These are phyloP conservation scores for Phytophthora meadii DNA, from an alignment of 352 stramenopile genomes.

Conservation along the genomic window DNA sequence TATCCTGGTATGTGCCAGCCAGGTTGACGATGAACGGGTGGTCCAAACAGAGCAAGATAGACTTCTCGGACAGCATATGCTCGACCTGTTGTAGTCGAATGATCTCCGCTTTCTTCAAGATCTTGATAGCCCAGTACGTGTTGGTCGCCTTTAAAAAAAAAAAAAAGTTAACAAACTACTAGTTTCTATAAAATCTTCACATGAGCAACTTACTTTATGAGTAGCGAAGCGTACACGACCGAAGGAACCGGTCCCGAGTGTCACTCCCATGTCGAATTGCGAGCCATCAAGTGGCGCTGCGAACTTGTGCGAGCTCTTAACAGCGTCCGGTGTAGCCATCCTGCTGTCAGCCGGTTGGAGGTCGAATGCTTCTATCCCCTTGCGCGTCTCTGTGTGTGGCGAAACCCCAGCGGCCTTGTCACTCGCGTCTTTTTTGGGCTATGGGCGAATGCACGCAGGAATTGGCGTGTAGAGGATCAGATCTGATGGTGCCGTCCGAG, in stretches of 20 bases:
- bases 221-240: slow-evolving; percentile 96
- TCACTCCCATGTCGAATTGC: slow-evolving; percentile 97
- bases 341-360: slow-evolving; percentile 14
- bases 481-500: slow-evolving; percentile 4
- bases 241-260: slow-evolving; percentile 97
- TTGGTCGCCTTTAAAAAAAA: slow-evolving; percentile 66
- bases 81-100: slow-evolving; percentile 97
- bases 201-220: slow-evolving; percentile 83
- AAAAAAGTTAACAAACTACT: neutral
- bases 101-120: slow-evolving; percentile 97
- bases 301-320: slow-evolving; percentile 66
- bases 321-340: slow-evolving; percentile 36
- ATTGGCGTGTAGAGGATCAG: slow-evolving; percentile 24
- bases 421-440: slow-evolving; percentile 40
- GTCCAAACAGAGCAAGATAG: slow-evolving; percentile 91
- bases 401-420: slow-evolving; percentile 39
- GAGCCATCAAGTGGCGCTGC: slow-evolving; percentile 65
- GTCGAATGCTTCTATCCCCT: slow-evolving; percentile 36
- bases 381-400: slow-evolving; percentile 13
- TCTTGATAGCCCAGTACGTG: slow-evolving; percentile 97
- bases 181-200: too few relatives aligned
- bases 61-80: slow-evolving; percentile 98
- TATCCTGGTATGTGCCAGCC: slow-evolving; percentile 94
- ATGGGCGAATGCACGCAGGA: slow-evolving; percentile 30
- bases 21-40: slow-evolving; percentile 98